Conservation (phyloP, 208 protist species). For the Leishmania tropica region DNA sequence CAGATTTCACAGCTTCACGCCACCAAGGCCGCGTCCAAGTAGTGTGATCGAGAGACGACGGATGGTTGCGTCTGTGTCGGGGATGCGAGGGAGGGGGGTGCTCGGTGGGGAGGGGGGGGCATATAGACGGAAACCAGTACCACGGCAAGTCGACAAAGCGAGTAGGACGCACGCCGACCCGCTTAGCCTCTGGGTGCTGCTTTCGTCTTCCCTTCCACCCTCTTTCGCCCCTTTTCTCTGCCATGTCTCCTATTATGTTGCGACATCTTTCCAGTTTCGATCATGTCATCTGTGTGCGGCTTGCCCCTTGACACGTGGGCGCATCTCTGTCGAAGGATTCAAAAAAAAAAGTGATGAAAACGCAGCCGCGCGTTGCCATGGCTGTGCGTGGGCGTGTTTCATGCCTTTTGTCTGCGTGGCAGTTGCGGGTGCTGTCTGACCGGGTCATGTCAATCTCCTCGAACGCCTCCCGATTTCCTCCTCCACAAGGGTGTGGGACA, state of each 20-base stretch:
- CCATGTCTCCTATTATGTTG: neutral
- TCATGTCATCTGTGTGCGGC: neutral
- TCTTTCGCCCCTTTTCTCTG: neutral
- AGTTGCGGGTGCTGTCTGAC: neutral
- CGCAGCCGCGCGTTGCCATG: neutral
- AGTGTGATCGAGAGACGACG: neutral
- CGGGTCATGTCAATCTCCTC: neutral
- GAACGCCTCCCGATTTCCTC: neutral
- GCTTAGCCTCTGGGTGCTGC: neutral
- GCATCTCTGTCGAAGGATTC: neutral
- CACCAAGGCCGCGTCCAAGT: constrained; percentile 44
- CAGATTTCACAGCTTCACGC: constrained; percentile 68
- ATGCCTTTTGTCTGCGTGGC: neutral
- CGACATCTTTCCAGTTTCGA: neutral
- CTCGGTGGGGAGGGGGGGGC: neutral
- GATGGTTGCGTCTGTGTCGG: neutral
- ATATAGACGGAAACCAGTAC: neutral
- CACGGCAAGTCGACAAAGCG: neutral
- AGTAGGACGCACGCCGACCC: too few species aligned
- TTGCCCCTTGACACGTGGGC: neutral
- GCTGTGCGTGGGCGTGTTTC: neutral
- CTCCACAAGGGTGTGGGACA: neutral
- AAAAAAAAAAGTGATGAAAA: neutral
- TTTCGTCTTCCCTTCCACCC: neutral
- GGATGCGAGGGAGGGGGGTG: neutral